Percentiles rank a stretch among this genome's conserved stretches.
phyloP scores from a whole-genome alignment of 768 basidiomycete species.

The Tubosaeta sp. region DNA sequence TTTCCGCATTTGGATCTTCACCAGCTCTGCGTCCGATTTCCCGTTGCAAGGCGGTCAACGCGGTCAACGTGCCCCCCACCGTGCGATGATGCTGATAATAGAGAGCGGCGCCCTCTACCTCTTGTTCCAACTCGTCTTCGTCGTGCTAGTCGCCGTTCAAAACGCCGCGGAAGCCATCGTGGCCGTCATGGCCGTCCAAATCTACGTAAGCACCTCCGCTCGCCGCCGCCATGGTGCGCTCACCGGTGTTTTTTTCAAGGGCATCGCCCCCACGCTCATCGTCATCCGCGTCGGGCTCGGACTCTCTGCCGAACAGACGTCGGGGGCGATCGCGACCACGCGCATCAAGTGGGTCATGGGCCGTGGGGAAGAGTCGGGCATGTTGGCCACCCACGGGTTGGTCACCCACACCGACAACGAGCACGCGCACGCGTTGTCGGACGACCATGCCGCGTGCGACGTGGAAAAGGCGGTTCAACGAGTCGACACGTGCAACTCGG shows the following conservation, averaged over 20 bases:
- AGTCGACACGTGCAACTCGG: too few species aligned
- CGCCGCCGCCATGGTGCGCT: background rate
- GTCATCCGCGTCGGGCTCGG: slow-evolving; percentile 33
- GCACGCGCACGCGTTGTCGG: too few species aligned
- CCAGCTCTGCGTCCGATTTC: too few species aligned
- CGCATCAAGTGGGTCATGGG: slow-evolving; percentile 21
- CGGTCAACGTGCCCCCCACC: slow-evolving; percentile 17
- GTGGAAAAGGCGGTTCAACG: too few species aligned
- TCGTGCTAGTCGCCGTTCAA: slow-evolving; percentile 32
- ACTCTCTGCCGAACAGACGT: slow-evolving; percentile 23
- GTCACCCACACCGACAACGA: slow-evolving; percentile 4
- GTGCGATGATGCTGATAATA: slow-evolving; percentile 33
- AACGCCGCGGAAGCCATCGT: slow-evolving; percentile 34
- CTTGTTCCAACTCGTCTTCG: slow-evolving; percentile 35
- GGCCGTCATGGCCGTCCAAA: slow-evolving; percentile 35
- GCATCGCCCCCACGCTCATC: slow-evolving; percentile 34
- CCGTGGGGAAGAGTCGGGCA: slow-evolving; percentile 5
- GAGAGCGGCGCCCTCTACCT: slow-evolving; percentile 42
- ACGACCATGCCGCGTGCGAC: too few species aligned
- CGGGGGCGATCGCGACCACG: slow-evolving; percentile 14
- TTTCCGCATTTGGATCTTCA: slow-evolving; percentile 39
- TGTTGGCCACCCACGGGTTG: slow-evolving; percentile 17
- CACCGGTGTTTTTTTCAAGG: slow-evolving; percentile 15
- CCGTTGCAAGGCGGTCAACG: too few species aligned
- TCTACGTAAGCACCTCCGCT: slow-evolving; percentile 31